Evolutionary conservation across 2,329 filamentous ascomycete species (phyloP).

Genomic region (Hymenoscyphus albidus): DNA sequence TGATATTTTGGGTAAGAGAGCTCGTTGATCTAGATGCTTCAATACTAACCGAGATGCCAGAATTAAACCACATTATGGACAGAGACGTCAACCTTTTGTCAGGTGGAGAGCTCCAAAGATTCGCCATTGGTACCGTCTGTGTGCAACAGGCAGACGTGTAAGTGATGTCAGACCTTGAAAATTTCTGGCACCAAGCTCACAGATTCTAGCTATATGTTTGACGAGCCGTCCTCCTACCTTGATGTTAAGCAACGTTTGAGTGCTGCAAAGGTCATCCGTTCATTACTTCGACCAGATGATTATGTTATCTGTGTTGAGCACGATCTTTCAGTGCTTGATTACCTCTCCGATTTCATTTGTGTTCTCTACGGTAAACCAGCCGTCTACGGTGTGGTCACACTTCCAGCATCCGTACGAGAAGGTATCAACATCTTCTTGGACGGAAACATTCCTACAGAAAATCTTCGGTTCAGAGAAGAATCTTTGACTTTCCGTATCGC

Average conservation of each 20-base stretch:
- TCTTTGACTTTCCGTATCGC: slow-evolving; percentile 92
- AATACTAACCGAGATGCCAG: slow-evolving; percentile 38
- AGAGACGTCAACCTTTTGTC: slow-evolving; percentile 88
- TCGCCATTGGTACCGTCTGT: slow-evolving; percentile 92
- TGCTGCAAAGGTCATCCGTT: slow-evolving; percentile 88
- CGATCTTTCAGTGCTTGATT: slow-evolving; percentile 97
- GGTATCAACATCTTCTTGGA: slow-evolving; percentile 99
- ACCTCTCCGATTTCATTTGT: slow-evolving; percentile 97
- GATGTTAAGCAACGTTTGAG: slow-evolving; percentile 99
- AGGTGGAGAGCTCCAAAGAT: slow-evolving; percentile 96
- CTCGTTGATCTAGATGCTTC: neutral
- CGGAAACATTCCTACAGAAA: slow-evolving; percentile 96
- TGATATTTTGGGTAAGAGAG: slow-evolving; percentile 61
- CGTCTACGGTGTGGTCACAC: slow-evolving; percentile 94
- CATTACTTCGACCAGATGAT: slow-evolving; percentile 80
- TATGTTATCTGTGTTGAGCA: slow-evolving; percentile 99
- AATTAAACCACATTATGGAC: slow-evolving; percentile 84
- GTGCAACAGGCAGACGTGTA: slow-evolving; percentile 92
- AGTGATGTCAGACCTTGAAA: slow-evolving; percentile 28
- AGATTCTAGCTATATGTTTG: slow-evolving; percentile 77
- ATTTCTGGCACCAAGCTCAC: neutral
- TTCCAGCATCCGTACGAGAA: slow-evolving; percentile 93
- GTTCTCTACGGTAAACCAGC: slow-evolving; percentile 94
- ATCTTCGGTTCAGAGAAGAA: slow-evolving; percentile 96
- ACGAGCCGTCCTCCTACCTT: slow-evolving; percentile 97